Evolutionary conservation across 1,139 yeast species (phyloP).

Genomic region (Pichia norvegensis): DNA sequence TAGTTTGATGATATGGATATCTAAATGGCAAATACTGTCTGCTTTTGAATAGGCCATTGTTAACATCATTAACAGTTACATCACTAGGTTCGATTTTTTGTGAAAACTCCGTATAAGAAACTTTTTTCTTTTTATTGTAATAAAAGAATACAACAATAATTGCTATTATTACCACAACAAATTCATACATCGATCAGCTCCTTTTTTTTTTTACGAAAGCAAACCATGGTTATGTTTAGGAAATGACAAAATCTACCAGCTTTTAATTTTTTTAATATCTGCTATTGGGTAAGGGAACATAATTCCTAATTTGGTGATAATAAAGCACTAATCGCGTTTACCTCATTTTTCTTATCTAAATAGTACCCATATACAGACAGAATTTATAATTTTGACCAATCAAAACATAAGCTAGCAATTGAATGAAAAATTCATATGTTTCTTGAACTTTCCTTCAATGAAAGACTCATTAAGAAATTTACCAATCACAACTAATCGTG

Average conservation of each 20-base stretch:
- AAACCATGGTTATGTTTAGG: too few relatives aligned
- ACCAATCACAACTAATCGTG: slow-evolving; percentile 79
- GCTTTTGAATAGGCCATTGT: slow-evolving; percentile 34
- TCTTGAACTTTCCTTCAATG: slow-evolving; percentile 8
- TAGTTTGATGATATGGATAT: slow-evolving; percentile 51
- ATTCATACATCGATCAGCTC: not conserved
- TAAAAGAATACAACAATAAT: slow-evolving; percentile 1
- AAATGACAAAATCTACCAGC: too few relatives aligned
- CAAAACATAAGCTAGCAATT: not conserved
- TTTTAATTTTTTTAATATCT: too few relatives aligned
- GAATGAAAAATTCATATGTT: slow-evolving; percentile 8
- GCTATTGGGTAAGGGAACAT: not conserved
- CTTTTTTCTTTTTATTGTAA: not conserved
- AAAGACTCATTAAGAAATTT: slow-evolving; percentile 37
- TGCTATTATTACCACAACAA: not conserved
- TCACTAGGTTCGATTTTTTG: slow-evolving; percentile 38
- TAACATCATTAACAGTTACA: slow-evolving; percentile 42
- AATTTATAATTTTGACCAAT: not conserved
- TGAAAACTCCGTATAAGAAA: slow-evolving; percentile 18
- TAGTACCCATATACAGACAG: not conserved
- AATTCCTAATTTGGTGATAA: not conserved
- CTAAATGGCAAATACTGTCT: slow-evolving; percentile 52
- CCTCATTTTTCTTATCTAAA: not conserved
- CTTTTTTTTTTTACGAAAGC: too few relatives aligned
- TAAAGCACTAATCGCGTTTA: not conserved